Base-by-base conservation (phyloP, 805 yeast genomes). In the Candida sonorensis region DNA sequence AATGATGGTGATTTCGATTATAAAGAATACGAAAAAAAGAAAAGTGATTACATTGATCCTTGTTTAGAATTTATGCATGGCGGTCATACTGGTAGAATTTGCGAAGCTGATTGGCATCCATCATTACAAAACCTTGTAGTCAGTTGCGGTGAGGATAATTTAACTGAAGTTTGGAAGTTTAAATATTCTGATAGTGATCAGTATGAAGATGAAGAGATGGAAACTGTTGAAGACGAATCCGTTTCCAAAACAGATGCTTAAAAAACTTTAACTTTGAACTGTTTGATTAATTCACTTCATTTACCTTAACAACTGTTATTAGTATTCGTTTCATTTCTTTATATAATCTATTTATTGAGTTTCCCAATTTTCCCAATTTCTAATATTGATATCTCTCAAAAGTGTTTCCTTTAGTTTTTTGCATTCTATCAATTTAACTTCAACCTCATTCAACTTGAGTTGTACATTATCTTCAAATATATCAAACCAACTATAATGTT, bases 61-160 rank as follows among this genome's bases (percentile, higher is more conserved):
- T 81, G 86, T 52, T 67, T 86, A 36, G 58, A 61, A 16, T 86
- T 84, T 50, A 71, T 84, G 48, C 95, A 87, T 55, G 95, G 94
- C 11, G 95, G 95, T 10, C 95, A 86, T 58, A 75, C 87, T 2
- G 74, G 72, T 29, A 66, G 77, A 33, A 67, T 86, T 27, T 66
- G 76, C 35, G 90, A 79, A 42, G 61, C 80, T 29, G 76, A 69
- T 35, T 73, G 88, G 69, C 79, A 81, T 47, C 83, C 85, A 2
- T 55, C 51, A 8, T 56, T 79, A 29, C 64, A 67, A 17, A 69
- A 77, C 57, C 65, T 82, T 2, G 54, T 75, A 21, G 78, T 79
- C 7, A 72, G 82, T 34, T 77, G 77, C 32, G 85, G 83, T 1
- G 92, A 81, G 47, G 95, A 86, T 53, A 73, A 69, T 27, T 64